A percentile compares a stretch with the other conserved stretches of the same genome.
Conservation (phyloP, 208 protist genomes). For the Naegleria lovaniensis region DNA sequence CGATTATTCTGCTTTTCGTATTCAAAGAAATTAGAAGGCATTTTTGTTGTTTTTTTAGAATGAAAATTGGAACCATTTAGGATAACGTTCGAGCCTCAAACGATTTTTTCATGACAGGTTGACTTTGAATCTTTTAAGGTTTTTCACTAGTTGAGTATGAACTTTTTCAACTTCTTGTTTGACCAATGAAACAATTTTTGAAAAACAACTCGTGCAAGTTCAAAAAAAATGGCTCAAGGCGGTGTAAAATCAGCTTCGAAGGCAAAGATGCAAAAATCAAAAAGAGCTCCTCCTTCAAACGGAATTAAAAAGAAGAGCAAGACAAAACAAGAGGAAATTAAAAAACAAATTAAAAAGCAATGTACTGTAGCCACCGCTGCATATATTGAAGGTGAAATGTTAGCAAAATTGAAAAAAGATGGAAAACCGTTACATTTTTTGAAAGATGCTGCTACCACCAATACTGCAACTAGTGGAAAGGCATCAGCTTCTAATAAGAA, state of each 20-base stretch:
- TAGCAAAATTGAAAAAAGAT: background rate
- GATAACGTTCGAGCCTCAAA: no score
- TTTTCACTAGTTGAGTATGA: no score
- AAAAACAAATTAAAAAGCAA: background rate
- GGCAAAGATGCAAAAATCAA: background rate
- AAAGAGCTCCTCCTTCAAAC: background rate
- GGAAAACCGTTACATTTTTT: background rate
- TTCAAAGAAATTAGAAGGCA: slow-evolving; percentile 8
- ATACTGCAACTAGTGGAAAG: background rate
- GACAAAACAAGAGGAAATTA: background rate
- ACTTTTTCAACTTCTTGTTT: no score
- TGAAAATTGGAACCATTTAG: no score
- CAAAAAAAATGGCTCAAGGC: no score
- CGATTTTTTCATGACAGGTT: no score
- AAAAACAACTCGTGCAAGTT: no score
- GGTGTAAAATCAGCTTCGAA: background rate
- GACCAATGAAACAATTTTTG: no score
- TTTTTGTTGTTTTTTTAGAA: background rate
- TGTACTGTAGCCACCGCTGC: background rate
- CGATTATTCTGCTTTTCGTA: slow-evolving; percentile 7
- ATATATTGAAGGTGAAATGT: background rate
- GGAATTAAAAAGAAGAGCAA: background rate
- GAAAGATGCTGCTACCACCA: background rate
- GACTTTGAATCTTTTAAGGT: no score
- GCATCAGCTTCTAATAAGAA: background rate